Evolutionary conservation across 2,329 filamentous ascomycete genomes (phyloP).

Genomic region (Pseudogymnoascus destructans): DNA sequence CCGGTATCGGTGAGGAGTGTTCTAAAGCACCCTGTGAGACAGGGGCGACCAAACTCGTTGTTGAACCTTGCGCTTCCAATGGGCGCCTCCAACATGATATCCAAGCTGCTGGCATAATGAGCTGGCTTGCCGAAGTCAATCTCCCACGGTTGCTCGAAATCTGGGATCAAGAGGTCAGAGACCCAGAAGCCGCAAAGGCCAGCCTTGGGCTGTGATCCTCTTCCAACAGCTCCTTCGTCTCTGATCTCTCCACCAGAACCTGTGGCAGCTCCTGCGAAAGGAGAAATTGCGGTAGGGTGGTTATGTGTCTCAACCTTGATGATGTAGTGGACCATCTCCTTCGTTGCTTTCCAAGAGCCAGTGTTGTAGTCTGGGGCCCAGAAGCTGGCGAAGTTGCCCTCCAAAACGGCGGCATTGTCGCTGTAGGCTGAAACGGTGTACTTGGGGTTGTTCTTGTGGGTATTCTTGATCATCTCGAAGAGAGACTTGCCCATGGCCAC

Average conservation of each 20-base stretch:
- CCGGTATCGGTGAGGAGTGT: conserved; percentile 66
- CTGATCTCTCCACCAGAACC: conserved; percentile 91
- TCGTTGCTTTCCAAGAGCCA: conserved; percentile 75
- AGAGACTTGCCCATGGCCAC: conserved; percentile 64
- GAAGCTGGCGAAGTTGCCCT: conserved; percentile 57
- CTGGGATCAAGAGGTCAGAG: conserved; percentile 84
- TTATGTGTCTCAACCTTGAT: conserved; percentile 98
- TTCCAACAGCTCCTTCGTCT: conserved; percentile 86
- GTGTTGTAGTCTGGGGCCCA: conserved; percentile 84
- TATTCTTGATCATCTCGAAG: conserved; percentile 95
- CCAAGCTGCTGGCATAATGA: conserved; percentile 85
- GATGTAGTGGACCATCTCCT: conserved; percentile 76
- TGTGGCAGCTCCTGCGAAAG: conserved; percentile 83
- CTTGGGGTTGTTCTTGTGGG: conserved; percentile 66
- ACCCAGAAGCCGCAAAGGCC: conserved; percentile 90
- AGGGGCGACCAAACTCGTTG: conserved; percentile 92
- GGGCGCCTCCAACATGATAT: conserved; percentile 96
- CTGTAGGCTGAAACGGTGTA: conserved; percentile 93
- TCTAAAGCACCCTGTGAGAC: conserved; percentile 78
- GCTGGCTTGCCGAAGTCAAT: conserved; percentile 75
- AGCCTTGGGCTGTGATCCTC: conserved; percentile 85
- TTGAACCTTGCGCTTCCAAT: conserved; percentile 94
- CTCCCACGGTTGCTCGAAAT: conserved; percentile 75
- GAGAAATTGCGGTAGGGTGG: conserved; percentile 90
- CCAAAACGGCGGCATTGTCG: conserved; percentile 89